phyloP scores from a whole-genome alignment of 768 basidiomycete species.

The Tylopilus vinaceipallidus region DNA sequence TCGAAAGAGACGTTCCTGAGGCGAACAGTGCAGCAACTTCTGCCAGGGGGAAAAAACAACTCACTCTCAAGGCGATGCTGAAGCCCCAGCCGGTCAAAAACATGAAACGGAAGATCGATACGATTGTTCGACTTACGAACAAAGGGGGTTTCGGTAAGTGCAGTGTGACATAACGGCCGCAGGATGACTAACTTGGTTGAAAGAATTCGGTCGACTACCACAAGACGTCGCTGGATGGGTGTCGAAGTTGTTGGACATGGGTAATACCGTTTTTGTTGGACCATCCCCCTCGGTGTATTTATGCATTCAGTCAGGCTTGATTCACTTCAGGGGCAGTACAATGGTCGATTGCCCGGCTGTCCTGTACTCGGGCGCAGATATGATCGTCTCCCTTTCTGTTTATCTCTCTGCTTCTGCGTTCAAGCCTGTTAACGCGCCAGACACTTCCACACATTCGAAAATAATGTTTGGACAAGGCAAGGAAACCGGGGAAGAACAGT shows the following conservation, averaged over 20 bases:
- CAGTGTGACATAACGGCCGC: background rate
- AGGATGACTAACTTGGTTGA: background rate
- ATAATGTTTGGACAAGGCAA: constrained; percentile 69
- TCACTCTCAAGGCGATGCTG: constrained; percentile 63
- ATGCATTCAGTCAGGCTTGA: constrained; percentile 43
- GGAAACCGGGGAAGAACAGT: constrained; percentile 77
- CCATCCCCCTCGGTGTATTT: constrained; percentile 2
- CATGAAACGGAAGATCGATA: constrained; percentile 53
- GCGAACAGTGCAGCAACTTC: constrained; percentile 23
- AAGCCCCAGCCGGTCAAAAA: constrained; percentile 51
- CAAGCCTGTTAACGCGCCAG: constrained; percentile 39
- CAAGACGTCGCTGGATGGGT: constrained; percentile 72
- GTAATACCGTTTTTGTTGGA: constrained; percentile 32
- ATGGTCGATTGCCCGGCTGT: constrained; percentile 76
- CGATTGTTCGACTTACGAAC: constrained; percentile 67
- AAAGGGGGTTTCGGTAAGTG: constrained; percentile 59
- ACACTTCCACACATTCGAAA: constrained; percentile 27
- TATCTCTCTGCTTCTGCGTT: constrained; percentile 73
- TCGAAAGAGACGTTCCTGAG: constrained; percentile 54
- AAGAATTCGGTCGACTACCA: constrained; percentile 78
- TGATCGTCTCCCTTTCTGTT: constrained; percentile 74
- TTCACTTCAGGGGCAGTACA: constrained; percentile 64
- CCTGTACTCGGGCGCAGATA: constrained; percentile 70
- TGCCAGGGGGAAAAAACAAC: constrained; percentile 55
- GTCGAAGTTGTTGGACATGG: constrained; percentile 68